Evolutionary conservation across 148 eudicot genomes (phyloP).

Genomic region (Drosera capensis): DNA sequence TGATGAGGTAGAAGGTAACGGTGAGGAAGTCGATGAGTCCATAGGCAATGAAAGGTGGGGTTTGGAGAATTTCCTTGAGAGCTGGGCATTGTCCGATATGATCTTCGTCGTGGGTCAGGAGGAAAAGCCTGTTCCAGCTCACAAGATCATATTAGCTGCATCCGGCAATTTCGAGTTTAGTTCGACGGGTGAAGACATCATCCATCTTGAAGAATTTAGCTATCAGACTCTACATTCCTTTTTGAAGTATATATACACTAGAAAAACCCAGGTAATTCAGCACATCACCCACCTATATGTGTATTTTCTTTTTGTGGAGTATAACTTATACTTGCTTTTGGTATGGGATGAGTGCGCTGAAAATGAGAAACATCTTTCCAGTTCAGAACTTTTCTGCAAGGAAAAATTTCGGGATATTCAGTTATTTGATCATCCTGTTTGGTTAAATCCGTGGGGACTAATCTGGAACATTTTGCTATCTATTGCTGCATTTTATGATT

Average conservation of each 20-base stretch:
- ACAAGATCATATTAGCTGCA: slow-evolving; percentile 71
- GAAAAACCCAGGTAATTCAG: slow-evolving; percentile 47
- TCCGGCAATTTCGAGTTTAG: slow-evolving; percentile 42
- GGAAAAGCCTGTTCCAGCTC: slow-evolving; percentile 70
- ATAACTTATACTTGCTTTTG: too few species aligned
- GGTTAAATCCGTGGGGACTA: too few species aligned
- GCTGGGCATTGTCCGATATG: slow-evolving; percentile 80
- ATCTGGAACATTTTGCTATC: too few species aligned
- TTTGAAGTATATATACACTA: slow-evolving; percentile 70
- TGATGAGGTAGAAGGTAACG: slow-evolving; percentile 33
- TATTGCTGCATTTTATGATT: too few species aligned
- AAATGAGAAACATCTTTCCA: too few species aligned
- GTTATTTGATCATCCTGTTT: too few species aligned
- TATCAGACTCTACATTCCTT: slow-evolving; percentile 49
- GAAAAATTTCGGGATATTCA: too few species aligned
- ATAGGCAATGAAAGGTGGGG: slow-evolving; percentile 51
- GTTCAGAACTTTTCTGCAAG: too few species aligned
- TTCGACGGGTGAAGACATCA: slow-evolving; percentile 28
- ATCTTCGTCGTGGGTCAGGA: slow-evolving; percentile 66
- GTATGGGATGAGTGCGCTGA: too few species aligned
- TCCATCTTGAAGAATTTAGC: slow-evolving; percentile 37
- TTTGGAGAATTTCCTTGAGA: slow-evolving; percentile 67
- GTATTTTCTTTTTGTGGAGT: background rate
- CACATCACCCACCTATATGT: background rate
- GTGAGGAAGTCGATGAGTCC: slow-evolving; percentile 34